Conservation (phyloP, 805 yeast genomes). For the Wickerhamomyces canadensis region DNA sequence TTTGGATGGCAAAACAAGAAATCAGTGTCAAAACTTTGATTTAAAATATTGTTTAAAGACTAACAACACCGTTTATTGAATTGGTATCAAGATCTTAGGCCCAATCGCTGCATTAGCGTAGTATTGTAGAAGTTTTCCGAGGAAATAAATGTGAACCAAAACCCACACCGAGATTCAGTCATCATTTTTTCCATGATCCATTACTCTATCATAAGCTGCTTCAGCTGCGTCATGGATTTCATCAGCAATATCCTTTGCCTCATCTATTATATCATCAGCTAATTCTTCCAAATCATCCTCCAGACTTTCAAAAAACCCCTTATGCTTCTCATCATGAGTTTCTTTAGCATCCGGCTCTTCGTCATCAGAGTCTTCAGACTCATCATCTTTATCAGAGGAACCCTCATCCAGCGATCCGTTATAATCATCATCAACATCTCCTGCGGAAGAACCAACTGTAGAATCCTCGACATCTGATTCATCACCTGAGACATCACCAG, state of each 20-base stretch:
- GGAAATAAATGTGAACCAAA: too few species aligned
- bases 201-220: constrained; percentile 1
- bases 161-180: neutral
- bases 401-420: too few species aligned
- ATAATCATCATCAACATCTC: too few species aligned
- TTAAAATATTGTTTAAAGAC: too few species aligned
- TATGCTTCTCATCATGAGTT: constrained; percentile 12
- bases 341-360: constrained; percentile 1
- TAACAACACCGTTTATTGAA: too few species aligned
- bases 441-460: too few species aligned
- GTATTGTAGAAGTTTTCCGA: too few species aligned
- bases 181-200: neutral
- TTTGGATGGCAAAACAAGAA: constrained; percentile 69
- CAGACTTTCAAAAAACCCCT: constrained; percentile 23
- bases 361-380: neutral
- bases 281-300: constrained; percentile 24
- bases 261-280: constrained; percentile 16
- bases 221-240: constrained; percentile 12
- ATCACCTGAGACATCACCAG: too few species aligned
- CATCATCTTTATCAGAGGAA: constrained; percentile 8
- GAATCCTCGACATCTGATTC: too few species aligned
- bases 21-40: constrained; percentile 8
- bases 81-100: too few species aligned
- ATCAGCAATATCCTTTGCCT: constrained; percentile 8
- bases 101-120: too few species aligned